These are phyloP conservation scores for Diaporthe sp. DNA, from an alignment of 2,329 filamentous ascomycete species.

Conservation along the genomic window DNA sequence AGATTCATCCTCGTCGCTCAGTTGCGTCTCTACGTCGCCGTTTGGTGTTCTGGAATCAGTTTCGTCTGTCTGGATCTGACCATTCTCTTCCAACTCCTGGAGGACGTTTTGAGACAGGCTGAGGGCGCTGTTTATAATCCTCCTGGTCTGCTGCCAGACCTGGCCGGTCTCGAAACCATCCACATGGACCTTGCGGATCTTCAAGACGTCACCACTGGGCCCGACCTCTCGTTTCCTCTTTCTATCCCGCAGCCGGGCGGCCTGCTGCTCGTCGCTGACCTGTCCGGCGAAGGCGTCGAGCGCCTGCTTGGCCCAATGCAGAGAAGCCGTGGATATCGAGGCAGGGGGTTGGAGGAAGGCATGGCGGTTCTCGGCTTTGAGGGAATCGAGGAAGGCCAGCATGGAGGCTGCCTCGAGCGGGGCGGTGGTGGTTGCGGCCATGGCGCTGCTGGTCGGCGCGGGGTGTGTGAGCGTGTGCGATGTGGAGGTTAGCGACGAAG, in stretches of 20 bases:
- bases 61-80: slow-evolving; percentile 37
- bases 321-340: slow-evolving; percentile 76
- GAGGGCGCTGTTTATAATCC: slow-evolving; percentile 76
- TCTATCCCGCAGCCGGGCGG: slow-evolving; percentile 74
- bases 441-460: slow-evolving; percentile 58
- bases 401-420: slow-evolving; percentile 55
- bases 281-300: slow-evolving; percentile 83
- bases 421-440: slow-evolving; percentile 52
- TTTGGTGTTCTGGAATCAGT: slow-evolving; percentile 42
- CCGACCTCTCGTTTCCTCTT: slow-evolving; percentile 80
- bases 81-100: slow-evolving; percentile 62
- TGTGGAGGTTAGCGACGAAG: slow-evolving; percentile 74
- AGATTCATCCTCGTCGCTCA: slow-evolving; percentile 56
- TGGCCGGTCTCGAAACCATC: slow-evolving; percentile 91
- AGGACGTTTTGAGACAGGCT: slow-evolving; percentile 63
- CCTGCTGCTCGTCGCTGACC: slow-evolving; percentile 79
- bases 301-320: slow-evolving; percentile 83
- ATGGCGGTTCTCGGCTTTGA: slow-evolving; percentile 74
- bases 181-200: slow-evolving; percentile 85
- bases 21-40: slow-evolving; percentile 47
- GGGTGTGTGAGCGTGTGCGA: slow-evolving; percentile 73
- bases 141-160: slow-evolving; percentile 93
- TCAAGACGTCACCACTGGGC: slow-evolving; percentile 69
- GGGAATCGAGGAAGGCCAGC: slow-evolving; percentile 67
- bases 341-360: slow-evolving; percentile 81